Evolutionary conservation across 495 filamentous ascomycete species (phyloP).

Genomic region (Penicillium soppii): DNA sequence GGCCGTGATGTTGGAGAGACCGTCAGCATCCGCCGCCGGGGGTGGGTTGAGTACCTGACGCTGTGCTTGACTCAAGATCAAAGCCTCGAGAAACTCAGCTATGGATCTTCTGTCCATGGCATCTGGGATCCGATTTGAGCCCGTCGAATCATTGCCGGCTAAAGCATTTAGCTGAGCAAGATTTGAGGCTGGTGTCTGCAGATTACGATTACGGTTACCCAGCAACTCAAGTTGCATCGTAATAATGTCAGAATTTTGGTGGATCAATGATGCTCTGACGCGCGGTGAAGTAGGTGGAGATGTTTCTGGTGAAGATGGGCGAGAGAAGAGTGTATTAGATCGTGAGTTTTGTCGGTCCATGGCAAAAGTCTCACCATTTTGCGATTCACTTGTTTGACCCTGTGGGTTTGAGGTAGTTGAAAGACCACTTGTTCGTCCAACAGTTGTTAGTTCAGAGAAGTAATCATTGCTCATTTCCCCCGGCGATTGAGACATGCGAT

Average conservation of each 20-base stretch:
- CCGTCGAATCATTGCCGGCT: constrained; percentile 14
- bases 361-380: constrained; percentile 7
- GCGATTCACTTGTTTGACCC: constrained; percentile 14
- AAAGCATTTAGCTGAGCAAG: constrained; percentile 16
- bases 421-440: constrained; percentile 24
- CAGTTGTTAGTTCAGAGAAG: constrained; percentile 30
- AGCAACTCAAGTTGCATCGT: constrained; percentile 49
- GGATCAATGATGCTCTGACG: constrained; percentile 45
- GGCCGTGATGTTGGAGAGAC: constrained; percentile 20
- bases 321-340: constrained; percentile 45
- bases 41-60: constrained; percentile 5
- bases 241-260: constrained; percentile 48
- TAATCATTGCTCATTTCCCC: constrained; percentile 36
- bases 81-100: constrained; percentile 36
- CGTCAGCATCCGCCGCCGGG: constrained; percentile 19
- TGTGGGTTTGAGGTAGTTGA: constrained; percentile 13
- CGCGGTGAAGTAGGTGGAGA: constrained; percentile 48
- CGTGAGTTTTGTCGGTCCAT: constrained; percentile 32
- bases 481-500: constrained; percentile 40
- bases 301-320: constrained; percentile 38
- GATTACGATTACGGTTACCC: constrained; percentile 34
- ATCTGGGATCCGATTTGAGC: constrained; percentile 10
- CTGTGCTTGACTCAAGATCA: constrained; percentile 27
- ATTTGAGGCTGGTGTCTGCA: constrained; percentile 13
- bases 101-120: constrained; percentile 31